These are phyloP conservation scores for Sisymbrium altissimum DNA, from an alignment of 345 rosid species.

Conservation along the genomic window DNA sequence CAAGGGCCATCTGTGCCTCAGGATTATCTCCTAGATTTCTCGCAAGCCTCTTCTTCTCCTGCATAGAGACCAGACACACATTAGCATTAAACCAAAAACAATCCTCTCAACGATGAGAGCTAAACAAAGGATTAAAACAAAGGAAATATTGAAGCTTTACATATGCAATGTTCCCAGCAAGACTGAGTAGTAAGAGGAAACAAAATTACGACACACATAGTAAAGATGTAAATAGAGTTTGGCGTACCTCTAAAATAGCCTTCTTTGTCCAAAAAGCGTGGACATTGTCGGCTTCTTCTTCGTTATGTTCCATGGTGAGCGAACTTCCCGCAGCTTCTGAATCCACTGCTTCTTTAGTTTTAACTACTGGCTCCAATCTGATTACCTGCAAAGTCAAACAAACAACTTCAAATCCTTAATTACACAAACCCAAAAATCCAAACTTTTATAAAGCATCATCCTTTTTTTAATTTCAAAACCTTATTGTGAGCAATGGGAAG, in stretches of 20 bases:
- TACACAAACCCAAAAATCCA: neutral
- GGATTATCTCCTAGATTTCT: constrained; percentile 52
- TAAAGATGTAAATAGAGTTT: neutral
- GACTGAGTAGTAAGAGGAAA: neutral
- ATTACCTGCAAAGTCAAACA: constrained; percentile 46
- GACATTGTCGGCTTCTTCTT: constrained; percentile 22
- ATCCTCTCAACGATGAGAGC: neutral
- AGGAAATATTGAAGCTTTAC: neutral
- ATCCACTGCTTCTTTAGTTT: constrained; percentile 25
- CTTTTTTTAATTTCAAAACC: constrained; percentile 36
- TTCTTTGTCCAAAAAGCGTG: constrained; percentile 48
- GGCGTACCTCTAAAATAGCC: constrained; percentile 42
- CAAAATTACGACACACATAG: neutral
- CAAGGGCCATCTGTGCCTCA: constrained; percentile 44
- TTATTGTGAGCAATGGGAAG: constrained; percentile 75
- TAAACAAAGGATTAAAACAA: neutral
- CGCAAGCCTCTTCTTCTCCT: constrained; percentile 51
- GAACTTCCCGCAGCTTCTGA: constrained; percentile 33
- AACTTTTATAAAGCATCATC: neutral
- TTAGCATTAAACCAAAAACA: neutral
- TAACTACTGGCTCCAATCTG: constrained; percentile 68
- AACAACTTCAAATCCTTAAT: neutral
- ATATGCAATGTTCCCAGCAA: neutral
- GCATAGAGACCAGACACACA: constrained; percentile 18
- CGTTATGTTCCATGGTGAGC: constrained; percentile 32